These are phyloP conservation scores for Bombardia bombarda DNA, from an alignment of 495 filamentous ascomycete genomes.

Conservation along the genomic window DNA sequence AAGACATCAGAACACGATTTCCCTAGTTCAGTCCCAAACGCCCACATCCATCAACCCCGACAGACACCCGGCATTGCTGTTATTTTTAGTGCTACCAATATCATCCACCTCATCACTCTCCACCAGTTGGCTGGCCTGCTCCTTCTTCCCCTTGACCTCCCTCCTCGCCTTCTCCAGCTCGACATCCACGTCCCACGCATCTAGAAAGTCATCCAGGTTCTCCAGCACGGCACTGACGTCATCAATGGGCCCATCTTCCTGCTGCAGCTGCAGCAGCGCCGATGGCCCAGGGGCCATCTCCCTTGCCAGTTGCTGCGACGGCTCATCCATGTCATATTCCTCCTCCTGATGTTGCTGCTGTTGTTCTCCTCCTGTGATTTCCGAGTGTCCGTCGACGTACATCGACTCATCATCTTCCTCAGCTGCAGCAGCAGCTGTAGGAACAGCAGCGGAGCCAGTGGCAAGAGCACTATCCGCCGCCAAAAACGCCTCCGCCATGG, in stretches of 20 bases:
- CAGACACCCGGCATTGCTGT: background rate
- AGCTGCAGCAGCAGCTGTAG: background rate
- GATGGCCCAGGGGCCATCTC: no score
- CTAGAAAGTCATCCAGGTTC: constrained; percentile 35
- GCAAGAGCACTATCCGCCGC: constrained; percentile 6
- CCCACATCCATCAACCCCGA: constrained; percentile 8
- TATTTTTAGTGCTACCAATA: no score
- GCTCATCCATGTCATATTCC: constrained; percentile 6
- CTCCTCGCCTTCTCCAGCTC: constrained; percentile 23
- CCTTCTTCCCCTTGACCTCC: constrained; percentile 6
- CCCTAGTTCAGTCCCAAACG: constrained; percentile 22
- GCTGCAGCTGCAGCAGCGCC: no score
- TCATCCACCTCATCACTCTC: background rate
- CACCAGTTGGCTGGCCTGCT: background rate
- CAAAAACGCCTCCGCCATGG: constrained; percentile 35
- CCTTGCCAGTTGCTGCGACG: no score
- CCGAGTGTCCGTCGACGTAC: no score
- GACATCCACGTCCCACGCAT: constrained; percentile 30
- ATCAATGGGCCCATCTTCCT: constrained; percentile 18
- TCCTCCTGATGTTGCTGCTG: constrained; percentile 4
- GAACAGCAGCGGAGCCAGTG: background rate
- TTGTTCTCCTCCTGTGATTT: background rate
- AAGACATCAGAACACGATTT: no score
- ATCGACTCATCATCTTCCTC: background rate
- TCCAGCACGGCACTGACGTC: constrained; percentile 35